These are phyloP conservation scores for Boletus semigastroideus DNA, from an alignment of 1,284 basidiomycete species.

Conservation along the genomic window DNA sequence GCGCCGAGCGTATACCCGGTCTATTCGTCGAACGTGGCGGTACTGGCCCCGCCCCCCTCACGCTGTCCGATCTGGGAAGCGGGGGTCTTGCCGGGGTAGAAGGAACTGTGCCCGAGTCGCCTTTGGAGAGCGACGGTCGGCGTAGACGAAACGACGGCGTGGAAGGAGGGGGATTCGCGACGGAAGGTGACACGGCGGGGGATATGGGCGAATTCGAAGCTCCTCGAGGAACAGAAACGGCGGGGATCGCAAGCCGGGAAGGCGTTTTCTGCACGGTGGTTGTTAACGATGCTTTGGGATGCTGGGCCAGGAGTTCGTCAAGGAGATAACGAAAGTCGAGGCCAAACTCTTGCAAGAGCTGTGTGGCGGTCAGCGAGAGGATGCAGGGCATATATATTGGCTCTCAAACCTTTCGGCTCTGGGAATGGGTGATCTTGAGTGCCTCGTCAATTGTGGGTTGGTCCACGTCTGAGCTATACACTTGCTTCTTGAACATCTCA, in stretches of 20 bases:
- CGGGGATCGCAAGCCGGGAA: slow-evolving; percentile 23
- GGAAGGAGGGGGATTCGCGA: slow-evolving; percentile 18
- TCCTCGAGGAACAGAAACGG: slow-evolving; percentile 28
- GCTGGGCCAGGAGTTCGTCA: slow-evolving; percentile 62
- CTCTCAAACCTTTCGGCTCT: slow-evolving; percentile 73
- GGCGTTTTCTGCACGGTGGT: slow-evolving; percentile 29
- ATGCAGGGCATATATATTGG: neutral
- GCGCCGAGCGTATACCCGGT: slow-evolving; percentile 52
- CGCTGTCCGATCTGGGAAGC: slow-evolving; percentile 30
- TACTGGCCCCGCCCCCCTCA: slow-evolving; percentile 38
- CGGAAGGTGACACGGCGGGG: slow-evolving; percentile 24
- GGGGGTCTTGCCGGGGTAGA: slow-evolving; percentile 29
- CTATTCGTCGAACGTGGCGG: slow-evolving; percentile 65
- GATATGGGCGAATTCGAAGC: slow-evolving; percentile 26
- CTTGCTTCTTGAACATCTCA: slow-evolving; percentile 87
- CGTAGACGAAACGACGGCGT: slow-evolving; percentile 16
- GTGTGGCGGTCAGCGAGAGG: neutral
- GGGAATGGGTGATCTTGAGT: slow-evolving; percentile 68
- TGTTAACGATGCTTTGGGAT: slow-evolving; percentile 37
- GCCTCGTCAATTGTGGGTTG: slow-evolving; percentile 71
- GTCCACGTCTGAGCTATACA: slow-evolving; percentile 81
- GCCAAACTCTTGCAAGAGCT: slow-evolving; percentile 89
- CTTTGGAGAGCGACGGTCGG: slow-evolving; percentile 19
- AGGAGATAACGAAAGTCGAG: slow-evolving; percentile 90
- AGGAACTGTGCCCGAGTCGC: slow-evolving; percentile 14